Base-by-base conservation (phyloP, 1,139 yeast genomes). In the Spathaspora sp. region DNA sequence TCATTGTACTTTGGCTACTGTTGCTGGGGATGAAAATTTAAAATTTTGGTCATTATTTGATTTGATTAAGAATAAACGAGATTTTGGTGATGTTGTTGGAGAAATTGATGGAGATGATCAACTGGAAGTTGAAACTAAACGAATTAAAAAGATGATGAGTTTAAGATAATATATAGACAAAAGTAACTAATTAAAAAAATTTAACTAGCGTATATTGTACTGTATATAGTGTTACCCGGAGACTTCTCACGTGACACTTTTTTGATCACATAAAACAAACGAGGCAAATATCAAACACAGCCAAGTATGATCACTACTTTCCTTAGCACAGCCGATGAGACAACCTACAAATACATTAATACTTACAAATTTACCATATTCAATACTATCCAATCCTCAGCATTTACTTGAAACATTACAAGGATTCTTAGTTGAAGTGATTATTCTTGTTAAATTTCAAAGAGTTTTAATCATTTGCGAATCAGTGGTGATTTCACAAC, bases 31-130 rank as follows among this genome's bases (percentile, higher is more conserved):
- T 67, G 99, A 95, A 65, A 93, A 91, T 65, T 77, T 95, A 59
- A 93, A 93, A 70, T 93, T 95, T 69, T 95, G 96, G 95, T 86
- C 89, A 56, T 76, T 95, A 25, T 93, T 90, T 66, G 97, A 91
- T 57, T 58, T 70, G 47, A 67, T 68, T 53, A 76, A 76, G 47
- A 62, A 67, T 45, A 56, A 60, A 42, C 55, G 62, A 38, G 60
- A 57, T 2, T 26, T 38, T 39, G 47, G 44, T 40, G 54, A 50
- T 10, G 24, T 20, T 5, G 18, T 9, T 20, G 41, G 45, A 9
- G 26, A 23, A 18, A 55, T 53, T 31, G 49, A 50, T 24, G 60
- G 60, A 39, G 57, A 58, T 40, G 61, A 57, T 43, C 11, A 24
- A n/a, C 11, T 26, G 13, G 26, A 24, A 20, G 39, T 24, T 37